Evolutionary conservation across 768 basidiomycete species (phyloP).

Genomic region (Mycena galericulata): DNA sequence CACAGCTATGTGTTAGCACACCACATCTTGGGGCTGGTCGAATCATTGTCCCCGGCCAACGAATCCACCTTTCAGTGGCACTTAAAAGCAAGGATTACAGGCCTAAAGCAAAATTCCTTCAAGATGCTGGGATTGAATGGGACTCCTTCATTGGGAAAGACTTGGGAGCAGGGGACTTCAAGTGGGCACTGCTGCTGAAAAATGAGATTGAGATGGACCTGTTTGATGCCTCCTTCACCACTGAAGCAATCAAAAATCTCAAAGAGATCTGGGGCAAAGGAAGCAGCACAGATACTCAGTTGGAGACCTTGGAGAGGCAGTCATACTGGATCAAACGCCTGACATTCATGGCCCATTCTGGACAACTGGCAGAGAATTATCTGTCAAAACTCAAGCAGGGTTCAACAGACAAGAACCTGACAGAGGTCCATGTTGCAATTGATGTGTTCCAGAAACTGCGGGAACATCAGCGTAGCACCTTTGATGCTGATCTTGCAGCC

Average conservation of each 20-base stretch:
- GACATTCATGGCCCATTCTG: constrained; percentile 9
- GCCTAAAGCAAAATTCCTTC: neutral
- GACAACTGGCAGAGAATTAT: neutral
- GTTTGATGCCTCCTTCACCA: constrained; percentile 4
- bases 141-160: constrained; percentile 1
- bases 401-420: neutral
- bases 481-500: constrained; percentile 7
- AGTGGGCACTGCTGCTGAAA: neutral
- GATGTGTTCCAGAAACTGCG: neutral
- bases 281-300: too few species aligned
- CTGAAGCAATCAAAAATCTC: neutral
- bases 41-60: constrained; percentile 7
- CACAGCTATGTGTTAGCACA: neutral
- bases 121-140: neutral
- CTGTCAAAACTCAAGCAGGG: neutral
- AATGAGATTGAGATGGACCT: constrained; percentile 4
- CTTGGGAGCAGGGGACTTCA: neutral
- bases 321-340: neutral
- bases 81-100: neutral
- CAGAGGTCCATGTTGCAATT: neutral
- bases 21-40: constrained; percentile 3
- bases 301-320: neutral
- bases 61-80: constrained; percentile 2
- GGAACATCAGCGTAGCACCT: neutral
- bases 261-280: neutral